Percentiles rank a stretch among this genome's conserved stretches.
These are phyloP conservation scores for Cercophora samala DNA, from an alignment of 495 filamentous ascomycete genomes.

Conservation along the genomic window DNA sequence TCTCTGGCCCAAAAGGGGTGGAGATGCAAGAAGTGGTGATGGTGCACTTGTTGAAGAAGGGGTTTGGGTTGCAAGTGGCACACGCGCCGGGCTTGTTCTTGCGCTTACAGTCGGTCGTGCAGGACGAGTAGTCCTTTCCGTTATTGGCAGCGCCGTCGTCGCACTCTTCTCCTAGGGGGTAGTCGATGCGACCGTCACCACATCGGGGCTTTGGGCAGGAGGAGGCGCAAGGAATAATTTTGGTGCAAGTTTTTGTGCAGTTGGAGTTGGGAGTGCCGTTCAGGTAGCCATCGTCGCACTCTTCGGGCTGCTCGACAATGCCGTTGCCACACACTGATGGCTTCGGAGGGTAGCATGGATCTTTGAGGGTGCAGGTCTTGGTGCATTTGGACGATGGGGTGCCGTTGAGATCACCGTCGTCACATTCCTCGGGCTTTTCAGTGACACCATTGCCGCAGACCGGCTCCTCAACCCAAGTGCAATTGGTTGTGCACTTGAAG, in stretches of 20 bases:
- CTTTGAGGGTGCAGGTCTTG: constrained; percentile 15
- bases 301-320: constrained; percentile 19
- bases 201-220: background rate
- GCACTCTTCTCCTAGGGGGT: constrained; percentile 20
- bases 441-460: constrained; percentile 23
- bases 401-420: constrained; percentile 25
- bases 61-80: constrained; percentile 25
- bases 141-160: constrained; percentile 25
- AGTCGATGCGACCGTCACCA: constrained; percentile 20
- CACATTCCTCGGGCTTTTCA: constrained; percentile 25
- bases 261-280: constrained; percentile 17
- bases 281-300: constrained; percentile 21
- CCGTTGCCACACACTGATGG: constrained; percentile 25
- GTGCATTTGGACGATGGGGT: constrained; percentile 15
- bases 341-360: constrained; percentile 16
- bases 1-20: constrained; percentile 3
- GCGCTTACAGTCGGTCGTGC: constrained; percentile 16
- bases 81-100: constrained; percentile 7
- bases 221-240: background rate
- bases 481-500: constrained; percentile 18
- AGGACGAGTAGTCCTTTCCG: constrained; percentile 17
- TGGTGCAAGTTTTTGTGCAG: constrained; percentile 21
- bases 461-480: constrained; percentile 10
- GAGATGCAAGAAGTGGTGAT: constrained; percentile 27
- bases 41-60: constrained; percentile 29